These are phyloP conservation scores for Massarina eburnea DNA, from an alignment of 2,329 filamentous ascomycete genomes.

Conservation along the genomic window DNA sequence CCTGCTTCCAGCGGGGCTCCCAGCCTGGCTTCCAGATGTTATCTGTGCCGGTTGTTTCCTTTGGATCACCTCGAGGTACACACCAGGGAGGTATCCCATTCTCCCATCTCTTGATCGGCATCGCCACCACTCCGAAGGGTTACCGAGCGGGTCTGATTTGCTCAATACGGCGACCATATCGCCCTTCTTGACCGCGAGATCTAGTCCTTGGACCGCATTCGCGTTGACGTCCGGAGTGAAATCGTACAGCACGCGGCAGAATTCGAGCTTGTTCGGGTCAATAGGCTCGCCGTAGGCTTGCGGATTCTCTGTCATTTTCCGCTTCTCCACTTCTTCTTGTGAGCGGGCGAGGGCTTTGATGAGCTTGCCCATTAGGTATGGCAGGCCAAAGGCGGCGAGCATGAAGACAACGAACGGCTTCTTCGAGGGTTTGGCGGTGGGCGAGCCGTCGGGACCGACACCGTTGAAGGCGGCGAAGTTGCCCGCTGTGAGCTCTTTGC, in stretches of 20 bases:
- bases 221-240: slow-evolving; percentile 76
- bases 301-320: slow-evolving; percentile 55
- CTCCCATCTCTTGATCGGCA: slow-evolving; percentile 88
- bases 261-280: slow-evolving; percentile 90
- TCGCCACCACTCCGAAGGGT: slow-evolving; percentile 95
- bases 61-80: slow-evolving; percentile 80
- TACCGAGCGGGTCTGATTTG: slow-evolving; percentile 89
- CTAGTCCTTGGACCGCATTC: slow-evolving; percentile 64
- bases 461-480: slow-evolving; percentile 90
- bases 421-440: slow-evolving; percentile 72
- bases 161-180: slow-evolving; percentile 92
- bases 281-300: slow-evolving; percentile 57
- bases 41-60: slow-evolving; percentile 53
- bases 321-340: slow-evolving; percentile 79
- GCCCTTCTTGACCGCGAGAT: slow-evolving; percentile 89
- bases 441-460: slow-evolving; percentile 66
- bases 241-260: slow-evolving; percentile 93
- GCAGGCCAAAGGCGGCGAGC: slow-evolving; percentile 88
- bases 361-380: slow-evolving; percentile 95
- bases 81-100: slow-evolving; percentile 87
- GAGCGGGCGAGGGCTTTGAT: slow-evolving; percentile 81
- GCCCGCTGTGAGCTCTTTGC: slow-evolving; percentile 81
- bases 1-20: slow-evolving; percentile 50
- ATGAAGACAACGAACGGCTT: slow-evolving; percentile 98
- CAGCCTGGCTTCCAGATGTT: slow-evolving; percentile 39